Evolutionary conservation across 805 yeast genomes (phyloP).

Genomic region (Saccharomycopsis oosterbeekiorum): DNA sequence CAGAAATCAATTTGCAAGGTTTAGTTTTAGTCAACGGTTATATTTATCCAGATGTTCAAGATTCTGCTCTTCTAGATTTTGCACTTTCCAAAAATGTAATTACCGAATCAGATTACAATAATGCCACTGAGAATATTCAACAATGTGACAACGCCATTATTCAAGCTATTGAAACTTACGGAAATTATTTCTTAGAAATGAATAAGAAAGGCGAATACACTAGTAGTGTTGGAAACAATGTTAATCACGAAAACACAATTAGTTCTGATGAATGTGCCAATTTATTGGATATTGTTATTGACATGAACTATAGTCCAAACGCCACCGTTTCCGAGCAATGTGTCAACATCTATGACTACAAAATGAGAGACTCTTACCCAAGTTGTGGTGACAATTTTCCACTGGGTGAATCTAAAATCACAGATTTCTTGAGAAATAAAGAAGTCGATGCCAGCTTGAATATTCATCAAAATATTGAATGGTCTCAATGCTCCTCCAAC

Average conservation of each 20-base stretch:
- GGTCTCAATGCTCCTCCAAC: conserved; percentile 53
- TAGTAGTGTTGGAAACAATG: not conserved
- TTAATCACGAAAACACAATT: conserved; percentile 20
- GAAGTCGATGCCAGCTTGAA: conserved; percentile 45
- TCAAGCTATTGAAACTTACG: not conserved
- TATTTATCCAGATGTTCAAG: conserved; percentile 80
- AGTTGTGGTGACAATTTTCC: conserved; percentile 93
- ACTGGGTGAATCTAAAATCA: conserved; percentile 35
- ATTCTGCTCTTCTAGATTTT: conserved; percentile 21
- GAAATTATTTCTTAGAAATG: not conserved
- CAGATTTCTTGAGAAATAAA: conserved; percentile 37
- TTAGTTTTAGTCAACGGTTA: conserved; percentile 87
- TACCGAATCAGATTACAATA: conserved; percentile 28
- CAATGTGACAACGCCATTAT: conserved; percentile 18
- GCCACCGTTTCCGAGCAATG: conserved; percentile 39
- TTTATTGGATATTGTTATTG: conserved; percentile 25
- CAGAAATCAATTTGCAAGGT: conserved; percentile 41
- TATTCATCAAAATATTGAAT: conserved; percentile 28
- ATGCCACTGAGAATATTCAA: conserved; percentile 54
- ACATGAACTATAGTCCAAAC: not conserved
- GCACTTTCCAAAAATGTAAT: conserved; percentile 45
- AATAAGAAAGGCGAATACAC: not conserved
- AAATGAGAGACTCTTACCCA: conserved; percentile 64
- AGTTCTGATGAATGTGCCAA: conserved; percentile 36
- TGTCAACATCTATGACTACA: conserved; percentile 73